Evolutionary conservation across 495 filamentous ascomycete genomes (phyloP).

Genomic region (Pseudomonodictys pantanalensis): DNA sequence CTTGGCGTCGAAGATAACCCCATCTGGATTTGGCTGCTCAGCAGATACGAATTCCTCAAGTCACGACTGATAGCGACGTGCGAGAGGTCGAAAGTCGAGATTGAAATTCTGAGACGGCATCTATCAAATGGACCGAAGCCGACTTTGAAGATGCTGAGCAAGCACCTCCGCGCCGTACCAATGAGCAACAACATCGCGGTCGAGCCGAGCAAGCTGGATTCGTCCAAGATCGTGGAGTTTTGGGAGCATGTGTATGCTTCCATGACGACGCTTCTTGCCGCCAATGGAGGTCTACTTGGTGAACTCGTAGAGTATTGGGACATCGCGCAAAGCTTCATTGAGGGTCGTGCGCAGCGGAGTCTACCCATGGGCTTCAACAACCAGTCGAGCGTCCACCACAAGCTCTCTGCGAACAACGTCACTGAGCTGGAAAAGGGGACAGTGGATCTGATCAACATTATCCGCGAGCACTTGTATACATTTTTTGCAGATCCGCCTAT

Average conservation of each 20-base stretch:
- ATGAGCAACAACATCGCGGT: constrained; percentile 22
- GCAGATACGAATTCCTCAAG: constrained; percentile 82
- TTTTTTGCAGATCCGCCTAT: constrained; percentile 89
- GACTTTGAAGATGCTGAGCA: constrained; percentile 61
- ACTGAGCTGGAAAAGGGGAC: constrained; percentile 72
- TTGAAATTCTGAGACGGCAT: constrained; percentile 81
- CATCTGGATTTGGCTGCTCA: constrained; percentile 91
- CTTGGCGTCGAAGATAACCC: constrained; percentile 93
- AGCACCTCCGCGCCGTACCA: constrained; percentile 68
- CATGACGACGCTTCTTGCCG: constrained; percentile 65
- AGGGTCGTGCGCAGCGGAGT: constrained; percentile 75
- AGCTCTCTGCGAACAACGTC: constrained; percentile 68
- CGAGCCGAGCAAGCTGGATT: constrained; percentile 62
- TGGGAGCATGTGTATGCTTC: constrained; percentile 82
- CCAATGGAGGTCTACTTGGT: constrained; percentile 73
- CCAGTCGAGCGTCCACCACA: constrained; percentile 77
- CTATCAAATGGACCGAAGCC: constrained; percentile 72
- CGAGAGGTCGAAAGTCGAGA: constrained; percentile 81
- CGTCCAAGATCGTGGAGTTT: constrained; percentile 72
- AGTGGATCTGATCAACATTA: constrained; percentile 73
- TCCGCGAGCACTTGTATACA: constrained; percentile 70
- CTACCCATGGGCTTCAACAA: constrained; percentile 83
- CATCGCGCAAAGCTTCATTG: constrained; percentile 83
- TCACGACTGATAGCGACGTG: constrained; percentile 73
- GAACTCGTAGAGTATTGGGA: constrained; percentile 95